These are phyloP conservation scores for Zymoseptoria tritici DNA, from an alignment of 2,329 filamentous ascomycete species.

Conservation along the genomic window DNA sequence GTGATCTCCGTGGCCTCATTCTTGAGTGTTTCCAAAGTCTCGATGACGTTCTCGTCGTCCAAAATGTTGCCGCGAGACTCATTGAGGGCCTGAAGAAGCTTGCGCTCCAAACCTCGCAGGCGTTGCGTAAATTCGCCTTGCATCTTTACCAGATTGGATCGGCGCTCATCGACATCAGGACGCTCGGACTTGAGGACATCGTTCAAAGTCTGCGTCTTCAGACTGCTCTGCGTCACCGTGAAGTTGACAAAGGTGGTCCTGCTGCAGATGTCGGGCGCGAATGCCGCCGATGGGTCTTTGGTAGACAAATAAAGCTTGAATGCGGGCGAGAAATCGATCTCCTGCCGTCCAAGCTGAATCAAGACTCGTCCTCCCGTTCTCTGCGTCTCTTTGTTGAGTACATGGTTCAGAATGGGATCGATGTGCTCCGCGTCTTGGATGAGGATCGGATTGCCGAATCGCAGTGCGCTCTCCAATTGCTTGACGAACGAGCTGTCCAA, in stretches of 20 bases:
- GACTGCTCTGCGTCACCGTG: conserved; percentile 95
- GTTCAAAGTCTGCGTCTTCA: conserved; percentile 95
- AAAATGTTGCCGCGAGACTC: conserved; percentile 96
- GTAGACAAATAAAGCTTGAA: conserved; percentile 96
- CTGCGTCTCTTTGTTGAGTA: conserved; percentile 99
- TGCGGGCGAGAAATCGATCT: conserved; percentile 96
- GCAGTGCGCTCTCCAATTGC: conserved; percentile 89
- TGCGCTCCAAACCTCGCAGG: conserved; percentile 88
- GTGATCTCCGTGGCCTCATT: conserved; percentile 95
- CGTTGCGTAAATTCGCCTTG: conserved; percentile 99
- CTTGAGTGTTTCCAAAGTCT: conserved; percentile 95
- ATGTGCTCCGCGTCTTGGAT: conserved; percentile 97
- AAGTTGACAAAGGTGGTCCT: conserved; percentile 99
- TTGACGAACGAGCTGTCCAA: conserved; percentile 97
- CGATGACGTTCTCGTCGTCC: conserved; percentile 95
- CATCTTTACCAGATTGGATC: conserved; percentile 95
- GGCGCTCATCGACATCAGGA: conserved; percentile 90
- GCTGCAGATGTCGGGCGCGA: conserved; percentile 95
- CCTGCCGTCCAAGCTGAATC: conserved; percentile 95
- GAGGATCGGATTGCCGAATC: conserved; percentile 96
- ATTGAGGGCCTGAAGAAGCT: conserved; percentile 87
- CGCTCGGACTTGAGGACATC: conserved; percentile 96
- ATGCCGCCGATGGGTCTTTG: conserved; percentile 88
- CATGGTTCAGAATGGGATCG: conserved; percentile 94
- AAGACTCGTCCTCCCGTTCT: conserved; percentile 95